Evolutionary conservation across 352 stramenopile species (phyloP).

Genomic region (Phytophthora cryptogea): DNA sequence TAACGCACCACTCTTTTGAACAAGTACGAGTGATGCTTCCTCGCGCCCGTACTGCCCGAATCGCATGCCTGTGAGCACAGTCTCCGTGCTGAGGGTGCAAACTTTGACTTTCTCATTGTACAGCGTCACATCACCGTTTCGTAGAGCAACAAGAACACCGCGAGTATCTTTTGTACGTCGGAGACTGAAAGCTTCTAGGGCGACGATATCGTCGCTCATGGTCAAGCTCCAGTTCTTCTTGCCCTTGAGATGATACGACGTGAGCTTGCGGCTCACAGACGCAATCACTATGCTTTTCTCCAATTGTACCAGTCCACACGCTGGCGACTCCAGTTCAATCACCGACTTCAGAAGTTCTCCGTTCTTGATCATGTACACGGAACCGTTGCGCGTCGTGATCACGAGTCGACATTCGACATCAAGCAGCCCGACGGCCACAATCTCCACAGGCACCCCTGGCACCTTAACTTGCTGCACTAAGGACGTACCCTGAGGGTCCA

Average conservation of each 20-base stretch:
- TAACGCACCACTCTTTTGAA: conserved; percentile 80
- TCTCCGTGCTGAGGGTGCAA: conserved; percentile 68
- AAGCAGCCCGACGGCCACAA: conserved; percentile 68
- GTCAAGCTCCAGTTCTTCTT: conserved; percentile 91
- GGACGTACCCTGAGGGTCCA: conserved; percentile 76
- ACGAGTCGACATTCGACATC: conserved; percentile 90
- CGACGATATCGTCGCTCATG: conserved; percentile 84
- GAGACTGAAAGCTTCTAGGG: conserved; percentile 77
- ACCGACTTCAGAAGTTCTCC: conserved; percentile 84
- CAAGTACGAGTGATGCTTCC: conserved; percentile 81
- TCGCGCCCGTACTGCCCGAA: conserved; percentile 91
- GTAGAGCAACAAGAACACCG: conserved; percentile 83
- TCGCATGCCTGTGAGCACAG: conserved; percentile 71
- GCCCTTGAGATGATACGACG: conserved; percentile 90
- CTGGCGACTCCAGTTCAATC: conserved; percentile 86
- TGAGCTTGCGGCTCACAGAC: conserved; percentile 86
- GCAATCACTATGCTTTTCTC: conserved; percentile 89
- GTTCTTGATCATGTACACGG: conserved; percentile 92
- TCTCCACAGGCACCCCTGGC: conserved; percentile 74
- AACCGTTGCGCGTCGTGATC: conserved; percentile 83
- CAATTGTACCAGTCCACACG: conserved; percentile 75
- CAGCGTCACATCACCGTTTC: conserved; percentile 83
- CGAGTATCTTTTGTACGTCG: conserved; percentile 76
- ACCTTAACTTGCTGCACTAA: conserved; percentile 74
- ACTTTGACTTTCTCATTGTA: conserved; percentile 91